Evolutionary conservation across 768 basidiomycete genomes (phyloP).

Genomic region (Rhizopogon rudus): DNA sequence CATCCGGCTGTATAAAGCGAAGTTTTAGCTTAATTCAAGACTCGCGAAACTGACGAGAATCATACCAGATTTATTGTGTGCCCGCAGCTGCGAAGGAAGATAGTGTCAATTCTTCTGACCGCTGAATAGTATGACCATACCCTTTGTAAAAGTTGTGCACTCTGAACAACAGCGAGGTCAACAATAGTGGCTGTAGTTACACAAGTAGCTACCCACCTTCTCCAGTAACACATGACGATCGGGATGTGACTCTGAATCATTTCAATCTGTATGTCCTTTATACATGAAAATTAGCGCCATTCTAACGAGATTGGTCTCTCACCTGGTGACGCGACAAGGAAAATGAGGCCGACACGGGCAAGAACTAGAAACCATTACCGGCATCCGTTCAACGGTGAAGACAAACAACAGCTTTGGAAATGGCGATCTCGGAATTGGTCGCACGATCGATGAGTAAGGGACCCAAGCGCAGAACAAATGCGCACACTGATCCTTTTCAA

Average conservation of each 20-base stretch:
- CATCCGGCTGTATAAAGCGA: conserved; percentile 41
- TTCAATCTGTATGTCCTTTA: conserved; percentile 18
- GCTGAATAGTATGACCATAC: conserved; percentile 28
- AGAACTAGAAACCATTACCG: conserved; percentile 19
- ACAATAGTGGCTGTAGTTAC: conserved; percentile 15
- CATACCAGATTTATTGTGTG: conserved; percentile 46
- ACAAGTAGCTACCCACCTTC: conserved; percentile 38
- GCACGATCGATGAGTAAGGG: conserved; percentile 21
- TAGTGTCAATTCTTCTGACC: conserved; percentile 1
- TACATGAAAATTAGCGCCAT: conserved; percentile 15
- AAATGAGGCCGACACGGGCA: conserved; percentile 20
- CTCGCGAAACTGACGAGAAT: conserved; percentile 4
- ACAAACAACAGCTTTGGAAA: conserved; percentile 23
- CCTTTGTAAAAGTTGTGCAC: conserved; percentile 51
- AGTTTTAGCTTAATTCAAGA: background rate
- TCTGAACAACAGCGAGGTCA: conserved; percentile 24
- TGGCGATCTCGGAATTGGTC: conserved; percentile 8
- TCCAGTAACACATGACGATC: conserved; percentile 51
- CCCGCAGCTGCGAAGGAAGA: conserved; percentile 39
- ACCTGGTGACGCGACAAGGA: conserved; percentile 24
- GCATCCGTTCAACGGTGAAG: conserved; percentile 20
- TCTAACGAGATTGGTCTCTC: conserved; percentile 13
- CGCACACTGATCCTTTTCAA: conserved; percentile 5
- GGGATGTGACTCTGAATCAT: conserved; percentile 2
- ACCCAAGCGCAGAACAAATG: conserved; percentile 10